Percentiles rank a stretch among this genome's conserved stretches.
Evolutionary conservation across 148 eudicot genomes (phyloP).

Genomic region (Silene uniflora): DNA sequence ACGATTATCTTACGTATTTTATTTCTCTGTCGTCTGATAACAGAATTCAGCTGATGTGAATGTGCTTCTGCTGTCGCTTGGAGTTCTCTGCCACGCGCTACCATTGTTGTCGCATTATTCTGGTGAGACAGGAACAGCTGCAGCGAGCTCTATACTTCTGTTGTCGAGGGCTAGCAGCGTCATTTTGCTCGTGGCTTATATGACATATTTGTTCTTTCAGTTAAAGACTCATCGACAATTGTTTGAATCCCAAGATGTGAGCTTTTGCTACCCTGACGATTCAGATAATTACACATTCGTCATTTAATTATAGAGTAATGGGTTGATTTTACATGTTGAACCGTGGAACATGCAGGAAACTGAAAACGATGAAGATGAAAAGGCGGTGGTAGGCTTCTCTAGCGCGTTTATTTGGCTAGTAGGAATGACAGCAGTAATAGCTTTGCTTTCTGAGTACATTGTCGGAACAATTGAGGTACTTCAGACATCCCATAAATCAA

Average conservation of each 20-base stretch:
- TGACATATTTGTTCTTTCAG: slow-evolving; percentile 67
- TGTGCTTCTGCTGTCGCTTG: slow-evolving; percentile 50
- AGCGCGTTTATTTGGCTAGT: slow-evolving; percentile 58
- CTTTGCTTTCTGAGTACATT: slow-evolving; percentile 64
- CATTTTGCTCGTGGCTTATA: slow-evolving; percentile 58
- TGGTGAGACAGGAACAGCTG: slow-evolving; percentile 14
- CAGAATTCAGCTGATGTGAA: slow-evolving; percentile 65
- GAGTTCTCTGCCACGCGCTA: slow-evolving; percentile 55
- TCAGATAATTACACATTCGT: too few species aligned
- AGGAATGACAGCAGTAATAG: slow-evolving; percentile 52
- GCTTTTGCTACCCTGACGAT: too few species aligned
- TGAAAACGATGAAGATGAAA: slow-evolving; percentile 42
- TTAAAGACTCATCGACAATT: slow-evolving; percentile 49
- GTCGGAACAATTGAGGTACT: slow-evolving; percentile 84
- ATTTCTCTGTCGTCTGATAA: slow-evolving; percentile 6
- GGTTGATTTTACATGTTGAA: background rate
- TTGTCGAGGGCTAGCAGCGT: slow-evolving; percentile 73
- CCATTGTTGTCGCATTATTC: slow-evolving; percentile 47
- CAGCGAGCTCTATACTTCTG: slow-evolving; percentile 33
- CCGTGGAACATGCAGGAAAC: slow-evolving; percentile 15
- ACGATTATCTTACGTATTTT: background rate
- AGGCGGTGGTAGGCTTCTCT: slow-evolving; percentile 55
- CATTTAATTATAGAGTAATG: too few species aligned
- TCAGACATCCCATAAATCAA: background rate
- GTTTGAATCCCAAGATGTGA: slow-evolving; percentile 46